Base-by-base conservation (phyloP, 73 alveolate genomes). In the Paramecium tetraurelia region DNA sequence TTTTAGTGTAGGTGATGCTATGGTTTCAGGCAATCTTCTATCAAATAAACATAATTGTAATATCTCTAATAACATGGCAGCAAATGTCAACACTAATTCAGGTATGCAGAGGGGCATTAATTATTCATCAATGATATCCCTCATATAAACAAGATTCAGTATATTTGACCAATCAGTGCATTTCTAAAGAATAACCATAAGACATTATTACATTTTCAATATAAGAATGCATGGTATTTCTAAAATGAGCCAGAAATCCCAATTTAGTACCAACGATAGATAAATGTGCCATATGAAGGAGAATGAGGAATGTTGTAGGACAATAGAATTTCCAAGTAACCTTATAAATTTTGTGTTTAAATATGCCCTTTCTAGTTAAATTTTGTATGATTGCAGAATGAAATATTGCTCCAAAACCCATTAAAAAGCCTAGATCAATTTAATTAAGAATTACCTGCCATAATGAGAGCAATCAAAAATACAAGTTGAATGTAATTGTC, bases 401-500 rank as follows among this genome's bases (percentile, higher is more conserved):
- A 80, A 33, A 44, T 41, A 80, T 80, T 5, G 90, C 90, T 80
- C 90, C 90, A 24, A 80, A 31, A 8, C 90, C 90, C 33, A 48
- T 22, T n/a, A 80, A 48, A 80, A 41, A 43, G 18, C 90, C 90
- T 40, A 41, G 21, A 24, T 44, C 14, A 8, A 43, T n/a, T 4
- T 38, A 1, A 38, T 38, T 4, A 75, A 41, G 11, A 41, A 53
- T 18, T 75, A 75, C 87, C 87, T 35, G 68, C 63, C 58, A 75
- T 75, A 12, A 75, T 80, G 7, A 80, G 20, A 12, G 72, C 90
- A 80, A 80, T 18, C 14, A 80, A 24, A 43, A 24, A 44, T 29
- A 27, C 57, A 43, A 44, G 24, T 46, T 80, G 21, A 24, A 80
- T 80, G 5, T 80, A 46, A 48, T 80, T 80, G 16, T 80, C 90